Conservation (phyloP, 1,139 yeast genomes). For the Hansenula lynferdii region DNA sequence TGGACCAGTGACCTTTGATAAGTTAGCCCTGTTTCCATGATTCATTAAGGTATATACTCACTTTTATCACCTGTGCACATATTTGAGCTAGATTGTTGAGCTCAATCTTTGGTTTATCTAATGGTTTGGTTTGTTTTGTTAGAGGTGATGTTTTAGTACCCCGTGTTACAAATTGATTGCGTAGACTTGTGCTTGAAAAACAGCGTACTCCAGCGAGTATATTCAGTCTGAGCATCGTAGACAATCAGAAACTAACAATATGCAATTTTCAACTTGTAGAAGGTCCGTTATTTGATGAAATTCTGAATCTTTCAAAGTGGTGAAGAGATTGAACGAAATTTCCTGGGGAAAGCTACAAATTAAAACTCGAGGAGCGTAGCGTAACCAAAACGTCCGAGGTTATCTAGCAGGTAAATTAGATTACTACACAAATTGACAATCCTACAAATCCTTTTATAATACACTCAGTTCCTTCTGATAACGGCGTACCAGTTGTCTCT, state of each 20-base stretch:
- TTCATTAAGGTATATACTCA: not conserved
- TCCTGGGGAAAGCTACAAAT: not conserved
- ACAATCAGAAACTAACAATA: not conserved
- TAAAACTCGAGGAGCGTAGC: no score
- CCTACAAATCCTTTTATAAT: not conserved
- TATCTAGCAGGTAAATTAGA: no score
- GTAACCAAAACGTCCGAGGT: no score
- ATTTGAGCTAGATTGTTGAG: not conserved
- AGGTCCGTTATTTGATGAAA: not conserved
- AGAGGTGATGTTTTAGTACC: slow-evolving; percentile 3
- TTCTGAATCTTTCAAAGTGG: no score
- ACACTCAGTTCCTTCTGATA: slow-evolving; percentile 32
- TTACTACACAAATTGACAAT: not conserved
- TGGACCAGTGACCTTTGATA: slow-evolving; percentile 45
- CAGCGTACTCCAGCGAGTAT: not conserved
- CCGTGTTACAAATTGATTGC: slow-evolving; percentile 1
- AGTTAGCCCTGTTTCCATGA: not conserved
- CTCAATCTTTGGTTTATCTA: not conserved
- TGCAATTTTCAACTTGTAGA: not conserved
- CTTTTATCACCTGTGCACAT: not conserved
- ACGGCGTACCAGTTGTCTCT: slow-evolving; percentile 93
- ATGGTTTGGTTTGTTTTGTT: not conserved
- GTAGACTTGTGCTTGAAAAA: not conserved
- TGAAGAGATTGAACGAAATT: no score
- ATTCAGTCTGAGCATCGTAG: not conserved